phyloP scores from a whole-genome alignment of 176 grass and related monocot species.

The Secale cereale region DNA sequence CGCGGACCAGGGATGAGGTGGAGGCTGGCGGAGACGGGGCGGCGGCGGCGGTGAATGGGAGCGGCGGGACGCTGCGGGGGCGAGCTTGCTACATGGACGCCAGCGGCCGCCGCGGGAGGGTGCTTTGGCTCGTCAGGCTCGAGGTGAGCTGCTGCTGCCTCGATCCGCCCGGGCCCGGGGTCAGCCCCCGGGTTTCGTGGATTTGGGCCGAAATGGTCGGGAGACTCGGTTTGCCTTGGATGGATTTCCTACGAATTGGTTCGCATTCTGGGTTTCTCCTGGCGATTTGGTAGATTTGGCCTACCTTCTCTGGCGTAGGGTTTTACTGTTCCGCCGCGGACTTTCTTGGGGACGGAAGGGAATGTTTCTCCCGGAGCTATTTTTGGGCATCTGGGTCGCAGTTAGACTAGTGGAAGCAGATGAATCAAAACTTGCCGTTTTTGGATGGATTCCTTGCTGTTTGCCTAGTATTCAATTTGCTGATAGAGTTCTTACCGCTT shows the following conservation, averaged over 20 bases:
- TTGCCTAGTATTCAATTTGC: not conserved
- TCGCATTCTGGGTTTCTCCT: not conserved
- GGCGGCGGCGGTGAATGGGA: slow-evolving; percentile 48
- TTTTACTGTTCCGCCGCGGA: slow-evolving; percentile 20
- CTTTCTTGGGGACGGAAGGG: not conserved
- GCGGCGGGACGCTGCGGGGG: slow-evolving; percentile 19
- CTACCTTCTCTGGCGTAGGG: not conserved
- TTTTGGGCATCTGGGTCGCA: slow-evolving; percentile 9
- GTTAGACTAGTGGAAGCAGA: not conserved
- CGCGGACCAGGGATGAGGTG: not conserved
- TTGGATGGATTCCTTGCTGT: not conserved
- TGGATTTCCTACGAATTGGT: not conserved
- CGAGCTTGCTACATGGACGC: slow-evolving; percentile 40
- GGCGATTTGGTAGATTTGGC: slow-evolving; percentile 9
- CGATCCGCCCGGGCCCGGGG: slow-evolving; percentile 21
- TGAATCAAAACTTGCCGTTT: not conserved
- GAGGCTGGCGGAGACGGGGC: slow-evolving; percentile 10
- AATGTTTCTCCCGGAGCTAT: not conserved
- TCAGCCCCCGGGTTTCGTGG: not conserved
- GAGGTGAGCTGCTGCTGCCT: slow-evolving; percentile 42
- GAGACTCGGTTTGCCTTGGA: not conserved
- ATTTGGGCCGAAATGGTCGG: slow-evolving; percentile 17
- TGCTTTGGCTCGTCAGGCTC: slow-evolving; percentile 37
- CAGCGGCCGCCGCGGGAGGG: slow-evolving; percentile 25
- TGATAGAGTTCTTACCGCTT: not conserved